Evolutionary conservation across 108 stramenopile species (phyloP), one percentile per base, ranked within the genome.

Genomic region (Fistulifera solaris): DNA sequence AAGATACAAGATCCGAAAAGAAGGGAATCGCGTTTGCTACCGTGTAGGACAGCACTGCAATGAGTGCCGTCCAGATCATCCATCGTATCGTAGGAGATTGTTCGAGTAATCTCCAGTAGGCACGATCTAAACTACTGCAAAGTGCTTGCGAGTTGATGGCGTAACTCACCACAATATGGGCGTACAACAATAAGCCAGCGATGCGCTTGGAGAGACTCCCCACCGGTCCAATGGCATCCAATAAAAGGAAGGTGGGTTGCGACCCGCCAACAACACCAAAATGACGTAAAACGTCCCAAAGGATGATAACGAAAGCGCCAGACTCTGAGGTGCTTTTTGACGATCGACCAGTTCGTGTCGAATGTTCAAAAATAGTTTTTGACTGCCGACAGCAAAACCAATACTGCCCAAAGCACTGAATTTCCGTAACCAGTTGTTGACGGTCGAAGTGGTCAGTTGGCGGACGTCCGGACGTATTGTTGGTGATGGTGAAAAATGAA

Each of bases 91-190:
- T 51, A 52, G 54, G 24, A 15, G 15, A 26, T n/a, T 40, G 56
- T 38, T 54, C 49, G 40, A 71, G 12, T 1, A 47, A 49, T 38
- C 70, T 51, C 42, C 75, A 71, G 38, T 69, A 70, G 11, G 72
- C 26, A 26, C 81, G 73, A 55, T 87, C 85, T 51, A 83, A 56
- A 6, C 76, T 77, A n/a, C 73, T 54, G 58, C 80, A 81, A 52
- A 87, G 69, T 14, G 80, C 85, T 51, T 87, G 81, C 18, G 71
- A 73, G 54, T 87, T 87, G 48, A 87, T 87, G 21, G 85, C 81
- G 52, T 78, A 87, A 13, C 73, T 76, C 1, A 87, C 85, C 7
- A 74, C 78, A 1, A 87, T 79, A 64, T 87, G 85, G 25, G 72
- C 35, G 73, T 78, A 83, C 17, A 87, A 63, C n/a, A 83, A 54